phyloP scores from a whole-genome alignment of 2,329 filamentous ascomycete genomes.

The Arthrobotrys sinensis region DNA sequence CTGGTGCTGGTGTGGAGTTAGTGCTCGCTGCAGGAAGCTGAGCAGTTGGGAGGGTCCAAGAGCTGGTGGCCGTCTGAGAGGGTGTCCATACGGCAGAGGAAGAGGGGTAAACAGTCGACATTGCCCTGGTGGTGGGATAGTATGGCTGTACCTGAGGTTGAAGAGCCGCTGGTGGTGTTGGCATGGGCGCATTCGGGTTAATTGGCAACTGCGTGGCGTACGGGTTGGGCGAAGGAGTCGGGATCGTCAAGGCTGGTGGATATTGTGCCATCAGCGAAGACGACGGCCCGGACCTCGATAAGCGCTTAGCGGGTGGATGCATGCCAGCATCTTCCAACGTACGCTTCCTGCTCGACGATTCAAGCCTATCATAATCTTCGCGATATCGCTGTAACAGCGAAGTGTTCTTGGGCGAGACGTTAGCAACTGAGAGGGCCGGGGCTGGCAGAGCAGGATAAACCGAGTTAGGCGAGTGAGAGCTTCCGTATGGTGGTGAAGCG shows the following conservation, averaged over 20 bases:
- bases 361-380: conserved; percentile 63
- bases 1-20: conserved; percentile 65
- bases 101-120: conserved; percentile 81
- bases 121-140: conserved; percentile 76
- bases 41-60: conserved; percentile 64
- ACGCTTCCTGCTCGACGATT: conserved; percentile 68
- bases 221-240: conserved; percentile 71
- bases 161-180: conserved; percentile 61
- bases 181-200: conserved; percentile 70
- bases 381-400: conserved; percentile 66
- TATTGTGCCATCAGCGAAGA: conserved; percentile 67
- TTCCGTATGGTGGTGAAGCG: conserved; percentile 63
- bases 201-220: conserved; percentile 65
- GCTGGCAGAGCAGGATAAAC: conserved; percentile 59
- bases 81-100: conserved; percentile 72
- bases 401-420: conserved; percentile 63
- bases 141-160: conserved; percentile 48
- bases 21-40: conserved; percentile 65
- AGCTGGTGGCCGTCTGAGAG: conserved; percentile 67
- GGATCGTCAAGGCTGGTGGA: conserved; percentile 72
- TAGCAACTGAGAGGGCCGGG: conserved; percentile 51
- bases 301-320: conserved; percentile 73
- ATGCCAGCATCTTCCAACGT: conserved; percentile 67
- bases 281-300: conserved; percentile 65
- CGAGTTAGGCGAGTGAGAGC: conserved; percentile 39